Conservation (phyloP, 306 rosid species). For the Albizia julibrissin region DNA sequence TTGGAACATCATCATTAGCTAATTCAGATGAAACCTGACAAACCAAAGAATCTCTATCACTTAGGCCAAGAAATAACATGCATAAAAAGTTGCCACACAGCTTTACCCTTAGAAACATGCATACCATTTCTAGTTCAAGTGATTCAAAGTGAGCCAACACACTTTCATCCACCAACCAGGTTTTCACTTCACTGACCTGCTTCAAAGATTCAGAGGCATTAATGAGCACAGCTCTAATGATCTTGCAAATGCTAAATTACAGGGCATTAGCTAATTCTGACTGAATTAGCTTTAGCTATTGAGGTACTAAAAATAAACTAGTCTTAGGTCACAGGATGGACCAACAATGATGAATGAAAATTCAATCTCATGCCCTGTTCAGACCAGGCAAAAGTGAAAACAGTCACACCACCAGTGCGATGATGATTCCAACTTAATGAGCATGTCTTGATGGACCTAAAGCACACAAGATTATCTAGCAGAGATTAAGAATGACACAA, state of each 20-base stretch:
- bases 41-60: constrained; percentile 26
- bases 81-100: constrained; percentile 30
- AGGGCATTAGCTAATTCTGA: background rate
- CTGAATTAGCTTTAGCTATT: background rate
- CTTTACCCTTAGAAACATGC: constrained; percentile 31
- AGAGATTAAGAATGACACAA: constrained; percentile 22
- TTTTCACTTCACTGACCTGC: constrained; percentile 59
- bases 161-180: constrained; percentile 82
- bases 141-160: constrained; percentile 82
- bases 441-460: constrained; percentile 19
- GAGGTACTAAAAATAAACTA: background rate
- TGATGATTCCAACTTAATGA: constrained; percentile 23
- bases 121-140: constrained; percentile 79
- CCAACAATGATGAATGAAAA: constrained; percentile 22
- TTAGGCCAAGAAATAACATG: background rate
- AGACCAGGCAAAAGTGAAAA: background rate
- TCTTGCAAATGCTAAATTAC: constrained; percentile 19
- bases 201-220: constrained; percentile 36
- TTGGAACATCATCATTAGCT: constrained; percentile 55
- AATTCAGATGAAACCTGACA: constrained; percentile 56
- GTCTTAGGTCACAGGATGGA: background rate
- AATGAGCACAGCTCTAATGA: constrained; percentile 22
- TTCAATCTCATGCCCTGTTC: constrained; percentile 13
- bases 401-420: constrained; percentile 26
- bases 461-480: constrained; percentile 6